phyloP scores from a whole-genome alignment of 305 asterid genomes.

The Solanum chacoense region DNA sequence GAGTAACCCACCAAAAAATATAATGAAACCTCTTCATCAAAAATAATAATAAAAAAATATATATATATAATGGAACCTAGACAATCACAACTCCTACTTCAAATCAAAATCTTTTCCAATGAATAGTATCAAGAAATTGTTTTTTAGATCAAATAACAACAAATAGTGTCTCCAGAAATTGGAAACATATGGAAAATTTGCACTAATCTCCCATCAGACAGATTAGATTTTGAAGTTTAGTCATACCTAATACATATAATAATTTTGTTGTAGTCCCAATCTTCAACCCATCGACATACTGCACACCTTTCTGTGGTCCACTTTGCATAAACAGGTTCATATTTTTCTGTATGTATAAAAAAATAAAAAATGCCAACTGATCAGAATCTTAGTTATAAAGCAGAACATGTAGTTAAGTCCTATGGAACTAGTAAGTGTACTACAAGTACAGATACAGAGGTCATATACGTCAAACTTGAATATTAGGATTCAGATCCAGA shows the following conservation, averaged over 20 bases:
- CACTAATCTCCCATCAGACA: neutral
- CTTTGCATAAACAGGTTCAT: constrained; percentile 85
- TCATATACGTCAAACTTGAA: neutral
- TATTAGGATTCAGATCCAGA: neutral
- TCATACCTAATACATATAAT: constrained; percentile 86
- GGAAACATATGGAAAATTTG: neutral
- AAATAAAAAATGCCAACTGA: constrained; percentile 9
- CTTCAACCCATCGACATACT: constrained; percentile 99
- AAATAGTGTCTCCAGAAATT: neutral
- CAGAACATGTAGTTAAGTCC: neutral
- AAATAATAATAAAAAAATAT: neutral
- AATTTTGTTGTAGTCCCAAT: constrained; percentile 99
- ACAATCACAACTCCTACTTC: neutral
- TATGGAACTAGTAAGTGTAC: neutral
- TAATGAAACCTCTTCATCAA: neutral
- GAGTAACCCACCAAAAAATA: neutral
- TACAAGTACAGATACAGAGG: neutral
- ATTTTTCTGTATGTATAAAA: constrained; percentile 46
- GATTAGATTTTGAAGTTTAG: neutral
- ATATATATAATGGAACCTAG: neutral
- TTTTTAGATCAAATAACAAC: neutral
- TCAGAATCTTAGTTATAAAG: constrained; percentile 6
- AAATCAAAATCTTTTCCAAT: neutral
- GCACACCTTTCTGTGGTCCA: constrained; percentile 99
- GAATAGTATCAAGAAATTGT: neutral